Conservation (phyloP, 2,329 filamentous ascomycete genomes). For the Paramyrothecium sp. region DNA sequence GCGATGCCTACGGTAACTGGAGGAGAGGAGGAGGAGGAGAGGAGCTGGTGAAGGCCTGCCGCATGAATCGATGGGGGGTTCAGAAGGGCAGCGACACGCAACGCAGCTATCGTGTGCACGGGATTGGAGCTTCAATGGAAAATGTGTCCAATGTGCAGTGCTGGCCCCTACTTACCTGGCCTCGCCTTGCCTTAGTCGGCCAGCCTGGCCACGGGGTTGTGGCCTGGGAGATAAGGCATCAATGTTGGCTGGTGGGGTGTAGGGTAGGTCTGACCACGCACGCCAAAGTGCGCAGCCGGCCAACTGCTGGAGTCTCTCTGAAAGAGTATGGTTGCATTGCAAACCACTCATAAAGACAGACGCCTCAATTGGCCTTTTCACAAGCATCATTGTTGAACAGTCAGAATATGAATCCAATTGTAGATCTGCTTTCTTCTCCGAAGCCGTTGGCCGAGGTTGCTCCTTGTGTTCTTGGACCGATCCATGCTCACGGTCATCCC, state of each 20-base stretch:
- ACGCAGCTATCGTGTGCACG: slow-evolving; percentile 17
- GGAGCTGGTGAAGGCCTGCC: slow-evolving; percentile 1
- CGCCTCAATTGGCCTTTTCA: no score
- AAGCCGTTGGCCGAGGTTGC: no score
- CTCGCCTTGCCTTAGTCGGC: slow-evolving; percentile 3
- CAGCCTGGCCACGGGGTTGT: slow-evolving; percentile 24
- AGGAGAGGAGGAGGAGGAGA: neutral
- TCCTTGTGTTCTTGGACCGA: no score
- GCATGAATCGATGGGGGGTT: slow-evolving; percentile 8
- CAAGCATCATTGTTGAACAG: no score
- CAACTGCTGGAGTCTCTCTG: no score
- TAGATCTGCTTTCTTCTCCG: no score
- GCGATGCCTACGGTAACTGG: neutral
- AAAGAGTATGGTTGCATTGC: no score
- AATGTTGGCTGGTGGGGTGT: slow-evolving; percentile 5
- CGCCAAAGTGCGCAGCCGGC: no score
- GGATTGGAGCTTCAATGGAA: slow-evolving; percentile 22
- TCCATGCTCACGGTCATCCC: no score
- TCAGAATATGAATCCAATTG: no score
- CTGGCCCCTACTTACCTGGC: neutral
- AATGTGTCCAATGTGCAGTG: slow-evolving; percentile 20
- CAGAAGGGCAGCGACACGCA: slow-evolving; percentile 13
- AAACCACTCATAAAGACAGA: no score
- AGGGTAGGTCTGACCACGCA: neutral
- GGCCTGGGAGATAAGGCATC: slow-evolving; percentile 22